Conservation (phyloP, 352 stramenopile genomes). For the Phytophthora pini region DNA sequence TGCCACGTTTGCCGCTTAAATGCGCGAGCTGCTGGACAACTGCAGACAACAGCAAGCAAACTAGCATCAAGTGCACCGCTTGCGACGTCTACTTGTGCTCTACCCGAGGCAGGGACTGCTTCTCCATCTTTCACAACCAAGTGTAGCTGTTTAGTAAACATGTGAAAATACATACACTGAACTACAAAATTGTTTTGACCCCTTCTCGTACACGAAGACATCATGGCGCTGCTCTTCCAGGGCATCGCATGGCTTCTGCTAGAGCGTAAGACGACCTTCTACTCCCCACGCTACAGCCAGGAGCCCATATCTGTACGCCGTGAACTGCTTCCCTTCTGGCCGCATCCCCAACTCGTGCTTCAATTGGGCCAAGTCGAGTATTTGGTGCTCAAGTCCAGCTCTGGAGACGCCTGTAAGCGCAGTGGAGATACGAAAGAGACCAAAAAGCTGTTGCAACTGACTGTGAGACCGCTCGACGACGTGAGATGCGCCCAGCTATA, state of each 20-base stretch:
- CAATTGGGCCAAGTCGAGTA: slow-evolving; percentile 29
- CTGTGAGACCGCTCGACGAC: slow-evolving; percentile 51
- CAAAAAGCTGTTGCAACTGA: slow-evolving; percentile 43
- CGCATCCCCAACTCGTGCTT: slow-evolving; percentile 39
- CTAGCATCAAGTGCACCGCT: too few species aligned
- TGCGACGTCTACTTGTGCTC: too few species aligned
- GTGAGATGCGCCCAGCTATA: slow-evolving; percentile 46
- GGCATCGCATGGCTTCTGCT: slow-evolving; percentile 41
- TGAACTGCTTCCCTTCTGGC: slow-evolving; percentile 44
- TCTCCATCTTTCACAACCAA: too few species aligned
- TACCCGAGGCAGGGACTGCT: too few species aligned
- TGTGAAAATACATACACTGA: too few species aligned
- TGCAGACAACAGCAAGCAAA: too few species aligned
- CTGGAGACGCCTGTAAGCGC: slow-evolving; percentile 18
- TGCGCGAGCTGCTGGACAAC: too few species aligned
- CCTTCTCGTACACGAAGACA: too few species aligned
- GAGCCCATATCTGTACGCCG: slow-evolving; percentile 24
- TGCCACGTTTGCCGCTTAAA: too few species aligned
- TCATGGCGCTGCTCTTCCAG: slow-evolving; percentile 31
- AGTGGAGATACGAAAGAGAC: slow-evolving; percentile 32
- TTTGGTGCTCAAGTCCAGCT: slow-evolving; percentile 29
- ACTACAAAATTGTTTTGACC: too few species aligned
- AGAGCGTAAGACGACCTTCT: slow-evolving; percentile 47
- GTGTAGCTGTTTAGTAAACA: too few species aligned
- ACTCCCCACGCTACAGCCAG: slow-evolving; percentile 42